Conservation (phyloP, 2,329 filamentous ascomycete genomes). For the Colletotrichum echinochloae region DNA sequence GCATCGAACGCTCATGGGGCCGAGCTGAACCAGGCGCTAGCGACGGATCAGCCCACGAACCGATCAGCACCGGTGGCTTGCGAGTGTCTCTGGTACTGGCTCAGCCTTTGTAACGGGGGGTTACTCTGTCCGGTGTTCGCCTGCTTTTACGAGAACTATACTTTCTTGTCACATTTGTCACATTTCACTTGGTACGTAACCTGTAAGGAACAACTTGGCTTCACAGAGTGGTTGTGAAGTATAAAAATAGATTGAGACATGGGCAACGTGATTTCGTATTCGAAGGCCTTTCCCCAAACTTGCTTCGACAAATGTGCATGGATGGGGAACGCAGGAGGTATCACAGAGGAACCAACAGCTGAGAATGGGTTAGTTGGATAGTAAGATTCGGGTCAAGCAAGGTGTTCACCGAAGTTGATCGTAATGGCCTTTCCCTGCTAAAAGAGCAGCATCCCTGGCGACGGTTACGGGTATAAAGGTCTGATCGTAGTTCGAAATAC, state of each 20-base stretch:
- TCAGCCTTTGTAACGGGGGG: not conserved
- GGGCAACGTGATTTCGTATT: constrained; percentile 26
- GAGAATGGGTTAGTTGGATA: not conserved
- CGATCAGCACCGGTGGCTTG: constrained; percentile 17
- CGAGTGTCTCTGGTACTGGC: constrained; percentile 7
- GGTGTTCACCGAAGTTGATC: not conserved
- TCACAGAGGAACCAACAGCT: not conserved
- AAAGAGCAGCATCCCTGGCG: not conserved
- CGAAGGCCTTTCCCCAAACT: not conserved
- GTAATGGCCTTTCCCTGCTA: too few relatives aligned
- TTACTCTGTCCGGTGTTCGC: not conserved
- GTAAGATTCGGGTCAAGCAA: constrained; percentile 13
- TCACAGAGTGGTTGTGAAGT: not conserved
- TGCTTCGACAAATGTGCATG: constrained; percentile 8
- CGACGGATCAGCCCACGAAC: constrained; percentile 8
- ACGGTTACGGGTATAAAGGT: not conserved
- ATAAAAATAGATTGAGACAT: constrained; percentile 16
- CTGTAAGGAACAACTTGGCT: not conserved
- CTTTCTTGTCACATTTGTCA: not conserved
- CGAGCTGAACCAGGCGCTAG: constrained; percentile 3
- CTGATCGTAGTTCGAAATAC: not conserved
- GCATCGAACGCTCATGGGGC: not conserved
- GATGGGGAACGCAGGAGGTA: not conserved
- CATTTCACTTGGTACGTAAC: not conserved
- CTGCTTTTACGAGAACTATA: not conserved